phyloP scores from a whole-genome alignment of 495 filamentous ascomycete genomes.

The Tuber melanosporum region DNA sequence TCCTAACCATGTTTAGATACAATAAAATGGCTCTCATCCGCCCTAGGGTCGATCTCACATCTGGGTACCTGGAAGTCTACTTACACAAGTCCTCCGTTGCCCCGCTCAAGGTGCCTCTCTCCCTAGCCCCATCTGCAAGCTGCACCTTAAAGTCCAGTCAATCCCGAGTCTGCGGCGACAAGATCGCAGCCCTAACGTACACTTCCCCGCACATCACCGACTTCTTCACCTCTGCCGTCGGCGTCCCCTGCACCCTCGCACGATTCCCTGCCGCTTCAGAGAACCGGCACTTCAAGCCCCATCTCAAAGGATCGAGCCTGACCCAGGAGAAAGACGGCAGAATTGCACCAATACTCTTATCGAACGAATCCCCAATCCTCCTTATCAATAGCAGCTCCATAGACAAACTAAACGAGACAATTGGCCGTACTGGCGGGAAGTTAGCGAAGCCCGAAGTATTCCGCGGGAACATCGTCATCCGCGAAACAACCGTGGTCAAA shows the following conservation, averaged over 20 bases:
- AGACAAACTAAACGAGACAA: conserved; percentile 64
- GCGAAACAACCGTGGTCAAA: conserved; percentile 33
- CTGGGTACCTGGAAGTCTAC: conserved; percentile 51
- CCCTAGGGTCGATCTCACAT: conserved; percentile 60
- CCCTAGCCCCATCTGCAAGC: conserved; percentile 13
- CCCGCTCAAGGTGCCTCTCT: conserved; percentile 28
- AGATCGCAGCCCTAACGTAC: conserved; percentile 62
- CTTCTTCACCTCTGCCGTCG: conserved; percentile 68
- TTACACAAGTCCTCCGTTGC: conserved; percentile 19
- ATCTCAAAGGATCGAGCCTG: conserved; percentile 50
- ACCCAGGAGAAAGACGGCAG: conserved; percentile 17
- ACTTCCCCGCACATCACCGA: conserved; percentile 54
- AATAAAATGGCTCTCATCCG: conserved; percentile 74
- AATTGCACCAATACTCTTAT: conserved; percentile 60
- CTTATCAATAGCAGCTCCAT: conserved; percentile 74
- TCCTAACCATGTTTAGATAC: conserved; percentile 44
- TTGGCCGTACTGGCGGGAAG: conserved; percentile 53
- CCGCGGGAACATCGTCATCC: conserved; percentile 76
- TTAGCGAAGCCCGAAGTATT: conserved; percentile 65
- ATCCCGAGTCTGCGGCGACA: conserved; percentile 74
- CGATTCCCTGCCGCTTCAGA: conserved; percentile 62
- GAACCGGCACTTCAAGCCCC: conserved; percentile 59
- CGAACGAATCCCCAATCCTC: conserved; percentile 90
- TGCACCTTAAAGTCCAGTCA: conserved; percentile 42
- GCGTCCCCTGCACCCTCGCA: conserved; percentile 71